phyloP scores from a whole-genome alignment of 257 asterid species.

The Forsythia viridissima region DNA sequence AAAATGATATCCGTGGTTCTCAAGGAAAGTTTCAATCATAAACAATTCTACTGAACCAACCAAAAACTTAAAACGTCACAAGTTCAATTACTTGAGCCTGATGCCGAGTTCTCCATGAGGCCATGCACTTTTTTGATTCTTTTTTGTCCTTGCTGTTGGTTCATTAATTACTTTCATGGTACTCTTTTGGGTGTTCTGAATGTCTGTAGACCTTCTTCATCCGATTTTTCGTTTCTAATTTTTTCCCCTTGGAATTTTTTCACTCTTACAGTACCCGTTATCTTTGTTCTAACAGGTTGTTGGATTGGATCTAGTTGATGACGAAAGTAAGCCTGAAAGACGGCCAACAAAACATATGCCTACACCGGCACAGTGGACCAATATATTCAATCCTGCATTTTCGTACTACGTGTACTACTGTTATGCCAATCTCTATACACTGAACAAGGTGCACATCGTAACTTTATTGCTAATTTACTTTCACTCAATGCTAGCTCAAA shows the following conservation, averaged over 20 bases:
- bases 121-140: not conserved
- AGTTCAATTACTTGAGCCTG: not conserved
- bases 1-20: not conserved
- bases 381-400: slow-evolving; percentile 88
- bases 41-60: not conserved
- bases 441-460: slow-evolving; percentile 67
- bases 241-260: not conserved
- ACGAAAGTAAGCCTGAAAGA: slow-evolving; percentile 98
- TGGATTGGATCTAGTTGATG: slow-evolving; percentile 98
- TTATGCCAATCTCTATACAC: slow-evolving; percentile 93
- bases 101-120: not conserved
- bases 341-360: slow-evolving; percentile 99
- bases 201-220: not conserved
- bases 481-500: slow-evolving; percentile 4
- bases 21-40: not conserved
- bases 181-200: not conserved
- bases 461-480: not conserved
- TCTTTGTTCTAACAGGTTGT: slow-evolving; percentile 65
- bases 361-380: slow-evolving; percentile 94
- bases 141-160: not conserved
- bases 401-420: slow-evolving; percentile 95
- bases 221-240: not conserved
- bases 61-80: not conserved
- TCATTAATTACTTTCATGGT: not conserved
- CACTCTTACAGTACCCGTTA: not conserved